Conservation (phyloP, 179 eudicot genomes). For the Silene noctiflora region DNA sequence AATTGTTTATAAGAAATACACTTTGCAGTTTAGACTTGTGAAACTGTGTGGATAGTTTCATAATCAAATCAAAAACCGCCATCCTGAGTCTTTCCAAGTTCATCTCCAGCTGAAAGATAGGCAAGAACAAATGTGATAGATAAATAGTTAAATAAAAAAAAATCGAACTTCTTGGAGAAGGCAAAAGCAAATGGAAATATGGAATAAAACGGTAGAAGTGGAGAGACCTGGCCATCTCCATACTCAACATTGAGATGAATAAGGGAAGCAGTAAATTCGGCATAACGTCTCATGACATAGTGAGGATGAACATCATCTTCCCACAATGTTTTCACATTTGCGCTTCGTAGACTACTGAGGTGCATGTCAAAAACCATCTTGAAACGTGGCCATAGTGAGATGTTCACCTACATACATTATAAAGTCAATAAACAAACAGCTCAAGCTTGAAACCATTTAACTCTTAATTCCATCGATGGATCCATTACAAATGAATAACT, state of each 20-base stretch:
- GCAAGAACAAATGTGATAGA: conserved; percentile 18
- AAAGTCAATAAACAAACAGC: conserved; percentile 13
- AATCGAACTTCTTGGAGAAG: not conserved
- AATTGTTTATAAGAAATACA: conserved; percentile 91
- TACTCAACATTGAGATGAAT: conserved; percentile 90
- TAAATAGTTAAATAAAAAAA: not conserved
- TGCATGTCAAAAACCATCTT: conserved; percentile 99
- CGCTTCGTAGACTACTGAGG: conserved; percentile 81
- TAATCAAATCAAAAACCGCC: conserved; percentile 87
- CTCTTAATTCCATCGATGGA: too few relatives aligned
- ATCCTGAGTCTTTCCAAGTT: conserved; percentile 89
- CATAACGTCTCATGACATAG: conserved; percentile 97
- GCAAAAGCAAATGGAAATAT: conserved; percentile 7
- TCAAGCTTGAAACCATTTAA: too few relatives aligned
- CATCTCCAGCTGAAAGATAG: conserved; percentile 74
- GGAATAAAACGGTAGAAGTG: not conserved
- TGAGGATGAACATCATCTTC: conserved; percentile 99
- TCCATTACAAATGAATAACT: too few relatives aligned
- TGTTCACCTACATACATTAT: conserved; percentile 62
- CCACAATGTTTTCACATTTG: conserved; percentile 81
- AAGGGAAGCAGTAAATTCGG: conserved; percentile 95
- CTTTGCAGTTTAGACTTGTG: conserved; percentile 75
- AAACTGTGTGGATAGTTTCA: conserved; percentile 79
- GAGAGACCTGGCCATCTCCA: conserved; percentile 95
- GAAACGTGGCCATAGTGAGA: conserved; percentile 96